Percentiles rank a stretch among this genome's conserved stretches.
Conservation (phyloP, 352 stramenopile genomes). For the Elongisporangium senticosum region DNA sequence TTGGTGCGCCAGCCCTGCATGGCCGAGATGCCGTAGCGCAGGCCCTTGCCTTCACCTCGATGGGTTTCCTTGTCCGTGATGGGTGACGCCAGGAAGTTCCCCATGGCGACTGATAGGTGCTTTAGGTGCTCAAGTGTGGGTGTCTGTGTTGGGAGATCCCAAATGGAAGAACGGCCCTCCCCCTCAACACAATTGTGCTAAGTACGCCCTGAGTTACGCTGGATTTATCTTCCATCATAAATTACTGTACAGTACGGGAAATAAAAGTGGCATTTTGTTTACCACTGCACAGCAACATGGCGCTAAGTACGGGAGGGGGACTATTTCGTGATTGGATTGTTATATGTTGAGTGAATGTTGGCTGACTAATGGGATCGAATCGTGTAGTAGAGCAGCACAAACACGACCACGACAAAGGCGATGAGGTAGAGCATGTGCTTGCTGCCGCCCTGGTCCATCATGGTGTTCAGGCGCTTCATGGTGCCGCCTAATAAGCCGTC, state of each 20-base stretch:
- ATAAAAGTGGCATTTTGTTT: neutral
- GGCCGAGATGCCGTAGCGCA: conserved; percentile 56
- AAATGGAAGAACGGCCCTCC: neutral
- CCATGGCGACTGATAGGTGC: conserved; percentile 34
- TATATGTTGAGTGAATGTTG: conserved; percentile 9
- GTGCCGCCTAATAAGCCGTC: conserved; percentile 74
- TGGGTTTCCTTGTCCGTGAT: conserved; percentile 77
- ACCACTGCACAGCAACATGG: neutral
- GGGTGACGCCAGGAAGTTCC: conserved; percentile 74
- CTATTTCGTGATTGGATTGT: conserved; percentile 6
- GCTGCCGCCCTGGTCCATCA: conserved; percentile 85
- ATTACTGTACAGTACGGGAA: neutral
- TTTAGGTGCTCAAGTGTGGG: neutral
- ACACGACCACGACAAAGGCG: conserved; percentile 79
- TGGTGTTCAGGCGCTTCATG: conserved; percentile 80
- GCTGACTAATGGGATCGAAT: conserved; percentile 62
- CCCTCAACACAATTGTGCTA: neutral
- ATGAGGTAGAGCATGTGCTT: conserved; percentile 89
- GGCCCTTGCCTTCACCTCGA: conserved; percentile 37
- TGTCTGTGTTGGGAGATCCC: neutral
- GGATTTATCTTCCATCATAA: neutral
- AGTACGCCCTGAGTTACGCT: neutral
- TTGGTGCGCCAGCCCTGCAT: conserved; percentile 83
- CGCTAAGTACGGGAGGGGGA: neutral
- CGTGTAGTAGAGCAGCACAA: conserved; percentile 79